Evolutionary conservation across 2,329 filamentous ascomycete species (phyloP), one percentile per base, ranked within the genome.

Genomic region (Sporothrix protearum): DNA sequence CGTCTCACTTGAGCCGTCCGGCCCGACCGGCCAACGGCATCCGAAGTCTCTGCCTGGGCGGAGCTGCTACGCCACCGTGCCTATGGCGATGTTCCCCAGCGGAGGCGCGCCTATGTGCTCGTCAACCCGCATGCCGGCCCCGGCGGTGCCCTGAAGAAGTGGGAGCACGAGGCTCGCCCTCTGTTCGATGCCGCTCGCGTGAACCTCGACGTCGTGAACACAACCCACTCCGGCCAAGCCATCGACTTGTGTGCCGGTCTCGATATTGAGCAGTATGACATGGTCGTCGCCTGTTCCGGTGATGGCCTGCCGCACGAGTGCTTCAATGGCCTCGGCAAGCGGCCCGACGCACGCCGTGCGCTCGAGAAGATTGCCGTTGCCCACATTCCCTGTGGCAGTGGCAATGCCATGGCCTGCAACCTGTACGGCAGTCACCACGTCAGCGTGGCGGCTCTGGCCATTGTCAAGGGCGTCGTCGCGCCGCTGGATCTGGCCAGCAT

Each of bases 341-440:
- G 93, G 51, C 78, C 85, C 4, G 92, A 97, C 80, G 94, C 94
- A 25, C 84, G 85, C 42, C 86, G 86, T 71, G 96, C 95, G 0
- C 82, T 99, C 73, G 82, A 85, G 28, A 92, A 90, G 77, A 82
- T 98, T 16, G 92, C 96, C 0, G 89, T 99, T 1, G 91, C 90
- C 28, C 93, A 97, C 78, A 85, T 99, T 47, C 96, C 96, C 1
- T 97, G 94, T 78, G 96, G 96, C 16, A 96, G 92, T 67, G 96
- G 96, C 6, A 99, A 99, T 80, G 96, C 93, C 28, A 92, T 98
- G 89, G 92, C 92, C 74, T 90, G 91, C 82, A 98, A 97, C 79
- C 82, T 96, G 63, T 93, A 93, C 75, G 96, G 95, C 5, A 94
- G 94, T 0, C 87, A 91, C 74, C 89, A 87, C 74, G 87, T 92